phyloP scores from a whole-genome alignment of 176 grass and related monocot genomes.

The Cenchrus purpureus region DNA sequence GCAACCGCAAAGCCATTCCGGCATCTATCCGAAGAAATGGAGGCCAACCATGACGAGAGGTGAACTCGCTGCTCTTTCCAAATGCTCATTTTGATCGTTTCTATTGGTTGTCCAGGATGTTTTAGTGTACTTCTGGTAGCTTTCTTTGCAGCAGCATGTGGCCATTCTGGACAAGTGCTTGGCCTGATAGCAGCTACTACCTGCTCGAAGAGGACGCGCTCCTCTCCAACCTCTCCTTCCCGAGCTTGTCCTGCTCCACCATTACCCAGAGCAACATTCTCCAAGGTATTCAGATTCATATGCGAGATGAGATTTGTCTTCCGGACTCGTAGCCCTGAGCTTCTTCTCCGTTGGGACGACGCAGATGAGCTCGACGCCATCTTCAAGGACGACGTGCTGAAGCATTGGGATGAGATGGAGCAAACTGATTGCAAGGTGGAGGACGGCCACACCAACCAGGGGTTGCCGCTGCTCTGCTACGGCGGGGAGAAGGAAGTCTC shows the following conservation, averaged over 20 bases:
- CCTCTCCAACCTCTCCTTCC: conserved; percentile 37
- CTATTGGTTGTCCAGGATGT: neutral
- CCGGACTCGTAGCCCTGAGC: neutral
- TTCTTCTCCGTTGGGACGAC: neutral
- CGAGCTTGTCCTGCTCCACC: conserved; percentile 15
- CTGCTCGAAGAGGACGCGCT: conserved; percentile 54
- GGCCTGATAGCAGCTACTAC: conserved; percentile 37
- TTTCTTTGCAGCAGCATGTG: conserved; percentile 33
- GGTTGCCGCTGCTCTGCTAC: conserved; percentile 16
- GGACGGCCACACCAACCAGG: neutral
- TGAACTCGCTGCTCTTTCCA: neutral
- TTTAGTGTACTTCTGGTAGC: neutral
- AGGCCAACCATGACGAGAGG: conserved; percentile 33
- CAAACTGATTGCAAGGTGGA: conserved; percentile 3
- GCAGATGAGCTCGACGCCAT: conserved; percentile 41
- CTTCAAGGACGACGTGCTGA: conserved; percentile 43
- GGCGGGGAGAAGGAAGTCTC: conserved; percentile 1
- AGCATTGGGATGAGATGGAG: conserved; percentile 58
- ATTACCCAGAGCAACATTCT: conserved; percentile 1
- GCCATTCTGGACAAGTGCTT: conserved; percentile 33
- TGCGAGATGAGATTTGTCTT: neutral
- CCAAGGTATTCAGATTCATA: conserved; percentile 34
- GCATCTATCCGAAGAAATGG: conserved; percentile 28
- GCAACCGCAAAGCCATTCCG: neutral
- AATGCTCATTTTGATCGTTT: neutral